Base-by-base conservation (phyloP, 148 eudicot genomes). In the Rhododendron ferrugineum region DNA sequence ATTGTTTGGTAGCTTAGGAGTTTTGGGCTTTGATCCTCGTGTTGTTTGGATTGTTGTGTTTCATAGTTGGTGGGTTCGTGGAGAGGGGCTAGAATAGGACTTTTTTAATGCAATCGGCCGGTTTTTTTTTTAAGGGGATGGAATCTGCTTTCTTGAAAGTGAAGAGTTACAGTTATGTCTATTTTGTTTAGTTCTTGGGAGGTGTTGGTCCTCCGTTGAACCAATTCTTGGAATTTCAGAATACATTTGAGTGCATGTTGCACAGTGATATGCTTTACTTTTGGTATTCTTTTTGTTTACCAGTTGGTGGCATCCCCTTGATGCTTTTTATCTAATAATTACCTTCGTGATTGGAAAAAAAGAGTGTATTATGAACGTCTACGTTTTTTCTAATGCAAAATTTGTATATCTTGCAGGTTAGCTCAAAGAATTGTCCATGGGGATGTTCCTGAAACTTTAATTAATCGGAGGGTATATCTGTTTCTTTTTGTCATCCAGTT, bases 351-450 rank as follows among this genome's bases (percentile, higher is more conserved):
- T 66, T 26, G 37, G 14, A 14, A 32, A 14, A 32, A 70, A 70
- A 14, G 14, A 11, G 75, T 70, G 18, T 32, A 32, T 32, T 70
- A 4, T 28, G 75, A 9, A 32, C 22, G 5, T 11, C 0, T 70
- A 78, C 5, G 9, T 7, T 46, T 46, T 78, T 78, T 22, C 14
- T 32, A 32, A 81, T 54, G 34, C 70, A 20, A 47, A 73, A 15
- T 28, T 70, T 54, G 22, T 42, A 22, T 78, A 18, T 86, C 40
- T 83, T 91, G 92, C 94, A 97, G 99, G 86, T 91, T 97, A 92
- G 99, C 99, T 76, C 99, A 97, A 83, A 91, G 99, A 80, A 97
- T 97, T 87, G 90, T 95, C 28, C 98, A 98, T 84, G 98, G 99
- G 47, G 99, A 97, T 95, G 99, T 97, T 78, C 99, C 99, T 82